phyloP scores from a whole-genome alignment of 2,329 filamentous ascomycete genomes.

The Paraphaeosphaeria sporulosa region DNA sequence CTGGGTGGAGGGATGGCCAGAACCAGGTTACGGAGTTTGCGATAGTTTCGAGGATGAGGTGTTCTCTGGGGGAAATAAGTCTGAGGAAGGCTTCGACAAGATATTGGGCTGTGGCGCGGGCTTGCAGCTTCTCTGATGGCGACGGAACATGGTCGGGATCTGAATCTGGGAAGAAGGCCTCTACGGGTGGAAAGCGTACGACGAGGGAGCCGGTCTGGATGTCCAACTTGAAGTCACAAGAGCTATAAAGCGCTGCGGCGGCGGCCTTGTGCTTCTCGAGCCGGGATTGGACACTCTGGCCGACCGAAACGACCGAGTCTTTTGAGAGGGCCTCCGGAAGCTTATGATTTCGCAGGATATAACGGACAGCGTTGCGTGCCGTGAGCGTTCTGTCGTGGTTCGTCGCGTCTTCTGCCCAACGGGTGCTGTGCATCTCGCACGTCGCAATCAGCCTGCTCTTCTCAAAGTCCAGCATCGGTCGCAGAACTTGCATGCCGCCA shows the following conservation, averaged over 20 bases:
- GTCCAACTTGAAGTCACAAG: slow-evolving; percentile 56
- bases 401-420: slow-evolving; percentile 86
- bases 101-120: slow-evolving; percentile 48
- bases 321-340: slow-evolving; percentile 76
- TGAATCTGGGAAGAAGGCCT: slow-evolving; percentile 24
- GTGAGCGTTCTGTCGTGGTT: slow-evolving; percentile 82
- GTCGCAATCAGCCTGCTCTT: slow-evolving; percentile 79
- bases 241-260: slow-evolving; percentile 63
- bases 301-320: slow-evolving; percentile 59
- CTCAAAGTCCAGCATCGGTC: slow-evolving; percentile 73
- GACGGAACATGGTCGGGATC: slow-evolving; percentile 21
- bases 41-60: slow-evolving; percentile 54
- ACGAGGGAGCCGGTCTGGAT: slow-evolving; percentile 44
- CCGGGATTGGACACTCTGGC: slow-evolving; percentile 59
- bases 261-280: slow-evolving; percentile 60
- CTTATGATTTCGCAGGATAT: slow-evolving; percentile 64
- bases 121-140: slow-evolving; percentile 25
- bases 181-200: slow-evolving; percentile 37
- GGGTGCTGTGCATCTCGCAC: slow-evolving; percentile 71
- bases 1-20: slow-evolving; percentile 46
- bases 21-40: slow-evolving; percentile 50
- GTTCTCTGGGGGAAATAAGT: slow-evolving; percentile 57
- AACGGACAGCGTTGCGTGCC: slow-evolving; percentile 78
- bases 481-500: slow-evolving; percentile 71
- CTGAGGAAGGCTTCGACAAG: slow-evolving; percentile 59